Base-by-base conservation (phyloP, 768 basidiomycete genomes). In the Tylopilus rubrobrunneus region DNA sequence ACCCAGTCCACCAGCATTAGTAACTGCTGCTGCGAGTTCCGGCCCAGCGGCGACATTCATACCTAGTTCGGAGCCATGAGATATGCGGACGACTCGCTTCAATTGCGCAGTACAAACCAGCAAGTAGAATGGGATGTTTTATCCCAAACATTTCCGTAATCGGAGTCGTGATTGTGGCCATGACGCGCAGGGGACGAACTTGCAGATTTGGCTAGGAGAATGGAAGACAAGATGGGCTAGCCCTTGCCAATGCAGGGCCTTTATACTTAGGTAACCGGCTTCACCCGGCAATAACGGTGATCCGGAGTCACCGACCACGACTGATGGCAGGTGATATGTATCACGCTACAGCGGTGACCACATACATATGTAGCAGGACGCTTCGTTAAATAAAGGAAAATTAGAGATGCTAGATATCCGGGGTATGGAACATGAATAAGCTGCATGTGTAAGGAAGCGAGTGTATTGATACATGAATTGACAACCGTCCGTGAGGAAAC, bases 1-100 rank as follows among this genome's bases (percentile, higher is more conserved):
- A 57, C 94, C 94, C 41, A 97, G 62, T 48, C 94, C 94, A 45
- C 94, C 93, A 27, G 92, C 94, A 63, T 96, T 97, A 42, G 91
- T 92, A 53, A 96, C 93, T 37, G 91, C 93, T 39, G 93, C 94
- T 17, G 92, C 93, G 25, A 95, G 82, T 68, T 94, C 92, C 17
- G 93, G 81, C 23, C 84, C 84, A 7, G 82, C 81, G 19, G 84
- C 82, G 15, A 84, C 82, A 57, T 84, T 84, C 82, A 83, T 84
- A 29, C 84, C 80, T 79, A 39, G 39, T 42, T 14, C n/a, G 7
- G 37, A 36, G 27, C 9, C 11, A n/a, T 60, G n/a, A 60, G 51
- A 12, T 25, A 47, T 19, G 27, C 73, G 12, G 72, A 75, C 75
- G 72, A 75, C 75, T 76, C 27, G 74, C 25, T 9, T 23, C 12